Percentiles rank a stretch among this genome's conserved stretches.
Evolutionary conservation across 1,139 yeast species (phyloP).

Genomic region (Hanseniaspora gamundiae): DNA sequence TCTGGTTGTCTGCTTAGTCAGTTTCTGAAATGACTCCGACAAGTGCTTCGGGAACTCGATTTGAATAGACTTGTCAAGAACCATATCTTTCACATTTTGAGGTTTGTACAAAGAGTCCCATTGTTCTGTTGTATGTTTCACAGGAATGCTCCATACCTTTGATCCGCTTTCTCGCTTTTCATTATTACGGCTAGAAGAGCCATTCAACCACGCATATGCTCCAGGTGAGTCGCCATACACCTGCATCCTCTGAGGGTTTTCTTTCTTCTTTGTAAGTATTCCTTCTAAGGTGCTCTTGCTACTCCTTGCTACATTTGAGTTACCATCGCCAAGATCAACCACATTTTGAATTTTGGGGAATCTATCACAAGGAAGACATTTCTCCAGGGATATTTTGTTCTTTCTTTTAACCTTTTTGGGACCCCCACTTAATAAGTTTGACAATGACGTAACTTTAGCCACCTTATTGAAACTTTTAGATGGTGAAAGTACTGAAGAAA

Average conservation of each 20-base stretch:
- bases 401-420: not conserved
- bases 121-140: not conserved
- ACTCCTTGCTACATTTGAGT: too few relatives aligned
- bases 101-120: constrained; percentile 6
- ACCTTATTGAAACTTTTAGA: too few relatives aligned
- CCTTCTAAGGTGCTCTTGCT: not conserved
- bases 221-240: not conserved
- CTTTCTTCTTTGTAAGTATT: not conserved
- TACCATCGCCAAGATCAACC: not conserved
- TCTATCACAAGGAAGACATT: not conserved
- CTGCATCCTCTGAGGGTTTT: not conserved
- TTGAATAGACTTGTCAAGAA: constrained; percentile 1
- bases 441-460: not conserved
- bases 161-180: not conserved
- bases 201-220: not conserved
- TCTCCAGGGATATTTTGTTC: not conserved
- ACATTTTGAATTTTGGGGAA: not conserved
- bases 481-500: too few relatives aligned
- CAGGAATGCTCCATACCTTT: not conserved
- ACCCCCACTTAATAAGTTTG: not conserved
- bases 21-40: constrained; percentile 2
- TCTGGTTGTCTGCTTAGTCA: not conserved
- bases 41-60: constrained; percentile 4
- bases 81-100: constrained; percentile 1
- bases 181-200: not conserved